Base-by-base conservation (phyloP, 768 basidiomycete genomes). In the Termitomyces sp. region DNA sequence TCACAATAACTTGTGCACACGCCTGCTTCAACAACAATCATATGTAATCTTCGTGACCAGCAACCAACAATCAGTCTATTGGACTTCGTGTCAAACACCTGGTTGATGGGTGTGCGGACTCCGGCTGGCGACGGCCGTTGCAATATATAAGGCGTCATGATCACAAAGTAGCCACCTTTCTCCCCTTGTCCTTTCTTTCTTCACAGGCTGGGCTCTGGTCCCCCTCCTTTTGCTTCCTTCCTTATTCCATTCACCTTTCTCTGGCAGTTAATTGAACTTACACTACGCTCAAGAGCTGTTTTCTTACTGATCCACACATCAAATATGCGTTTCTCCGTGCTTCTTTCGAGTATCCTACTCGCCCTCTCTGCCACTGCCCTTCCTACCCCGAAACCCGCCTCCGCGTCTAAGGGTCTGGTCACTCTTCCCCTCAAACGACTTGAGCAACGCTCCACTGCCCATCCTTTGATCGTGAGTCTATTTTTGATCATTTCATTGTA, bases 301-400 rank as follows among this genome's bases (percentile, higher is more conserved):
- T 63, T 54, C 52, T 61, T 66, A 50, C 58, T 65, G 63, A 62
- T 62, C 33, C 39, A 59, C 28, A 50, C 54, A 63, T 24, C 57
- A 48, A 73, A 67, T 65, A 90, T 91, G 89, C 82, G 83, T 65
- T 75, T 89, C 65, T 74, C 79, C 60, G 62, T 81, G 63, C 78
- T 90, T 65, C 76, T 86, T 61, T 79, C 81, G 64, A 81, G 78
- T 71, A 65, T 89, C 61, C 68, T 85, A 50, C 64, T 81, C 54
- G 74, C 78, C 59, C 68, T 80, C 40, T 75, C 76, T 57, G 72
- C 69, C 59, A 68, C 70, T 54, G 84, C 84, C 40, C 70, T 74
- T 12, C 84, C 84, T 46, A 33, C 75, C 38, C 62, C 67, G 24
- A 74, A 61, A 46, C 40, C 58, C 8, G 39, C 18, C 24, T 42